Base-by-base conservation (phyloP, 345 rosid species). In the Bruguiera gymnorhiza region DNA sequence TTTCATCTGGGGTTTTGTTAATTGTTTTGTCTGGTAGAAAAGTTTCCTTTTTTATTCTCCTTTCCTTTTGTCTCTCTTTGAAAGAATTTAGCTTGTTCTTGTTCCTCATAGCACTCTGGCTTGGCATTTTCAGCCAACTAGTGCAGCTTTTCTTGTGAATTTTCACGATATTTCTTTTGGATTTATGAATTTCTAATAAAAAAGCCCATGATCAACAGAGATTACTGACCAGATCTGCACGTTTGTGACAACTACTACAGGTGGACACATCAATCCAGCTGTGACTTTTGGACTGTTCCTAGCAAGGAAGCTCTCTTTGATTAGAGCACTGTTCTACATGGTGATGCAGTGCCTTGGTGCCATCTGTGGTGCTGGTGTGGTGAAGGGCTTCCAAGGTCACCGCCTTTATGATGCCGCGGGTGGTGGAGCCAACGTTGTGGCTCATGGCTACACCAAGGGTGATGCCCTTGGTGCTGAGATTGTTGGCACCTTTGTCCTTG, bases 311-410 rank as follows among this genome's bases (percentile, higher is more conserved):
- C 60, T 55, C 16, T 55, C 60, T 8, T 24, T 55, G 60, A 55
- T 16, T 23, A 55, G 60, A 55, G 60, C 60, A 23, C 15, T 55
- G 8, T 55, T 55, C 60, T 55, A 55, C 30, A 55, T 55, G 18
- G 30, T 55, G 15, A 55, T 55, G 60, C 60, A 55, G 60, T 55
- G 60, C 60, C 60, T 55, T 23, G 60, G 60, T 55, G 60, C 60
- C 30, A 55, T 55, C 18, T 55, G 60, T 15, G 60, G 60, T 55
- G 60, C 60, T 55, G 60, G 60, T 55, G 60, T 55, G 60, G 60
- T 55, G 30, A 55, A 23, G 60, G 60, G 60, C 27, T 55, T 55
- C 16, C 16, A 55, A 55, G 60, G 60, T 9, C 3, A 20, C 0
- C 6, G 30, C 29, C n/a, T 23, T 6, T 55, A 55, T 13, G 29